phyloP scores from a whole-genome alignment of 169 alveolate genomes.

The Plasmodium vivax region DNA sequence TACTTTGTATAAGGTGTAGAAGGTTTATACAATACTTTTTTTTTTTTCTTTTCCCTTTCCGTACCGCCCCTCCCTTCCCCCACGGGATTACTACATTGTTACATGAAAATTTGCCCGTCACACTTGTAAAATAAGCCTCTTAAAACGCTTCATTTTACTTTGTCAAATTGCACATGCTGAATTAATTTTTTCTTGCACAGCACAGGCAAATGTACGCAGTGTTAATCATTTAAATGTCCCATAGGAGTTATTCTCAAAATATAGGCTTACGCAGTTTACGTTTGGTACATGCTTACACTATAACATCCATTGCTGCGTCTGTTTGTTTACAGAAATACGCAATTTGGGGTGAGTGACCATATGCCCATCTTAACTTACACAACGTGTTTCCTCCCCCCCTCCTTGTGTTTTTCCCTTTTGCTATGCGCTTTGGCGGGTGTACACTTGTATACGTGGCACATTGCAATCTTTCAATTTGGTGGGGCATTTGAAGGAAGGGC shows the following conservation, averaged over 20 bases:
- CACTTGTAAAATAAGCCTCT: neutral
- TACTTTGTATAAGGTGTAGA: neutral
- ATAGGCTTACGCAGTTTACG: neutral
- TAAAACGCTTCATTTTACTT: neutral
- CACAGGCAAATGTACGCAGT: neutral
- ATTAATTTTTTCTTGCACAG: neutral
- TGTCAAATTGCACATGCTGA: neutral
- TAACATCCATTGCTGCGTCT: neutral
- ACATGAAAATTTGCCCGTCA: neutral
- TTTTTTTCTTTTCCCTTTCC: neutral
- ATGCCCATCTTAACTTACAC: neutral
- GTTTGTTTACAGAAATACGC: neutral
- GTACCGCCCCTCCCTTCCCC: neutral
- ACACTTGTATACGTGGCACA: neutral
- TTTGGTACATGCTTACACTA: neutral
- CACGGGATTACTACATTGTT: neutral
- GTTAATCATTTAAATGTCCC: neutral
- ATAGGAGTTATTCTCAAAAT: neutral
- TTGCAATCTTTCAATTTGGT: neutral
- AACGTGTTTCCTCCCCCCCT: neutral
- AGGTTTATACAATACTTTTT: neutral
- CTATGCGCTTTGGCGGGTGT: neutral
- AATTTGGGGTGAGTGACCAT: neutral
- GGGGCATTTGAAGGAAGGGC: neutral
- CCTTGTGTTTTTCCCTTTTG: neutral